phyloP scores from a whole-genome alignment of 2,329 filamentous ascomycete genomes.

The Beauveria australis region DNA sequence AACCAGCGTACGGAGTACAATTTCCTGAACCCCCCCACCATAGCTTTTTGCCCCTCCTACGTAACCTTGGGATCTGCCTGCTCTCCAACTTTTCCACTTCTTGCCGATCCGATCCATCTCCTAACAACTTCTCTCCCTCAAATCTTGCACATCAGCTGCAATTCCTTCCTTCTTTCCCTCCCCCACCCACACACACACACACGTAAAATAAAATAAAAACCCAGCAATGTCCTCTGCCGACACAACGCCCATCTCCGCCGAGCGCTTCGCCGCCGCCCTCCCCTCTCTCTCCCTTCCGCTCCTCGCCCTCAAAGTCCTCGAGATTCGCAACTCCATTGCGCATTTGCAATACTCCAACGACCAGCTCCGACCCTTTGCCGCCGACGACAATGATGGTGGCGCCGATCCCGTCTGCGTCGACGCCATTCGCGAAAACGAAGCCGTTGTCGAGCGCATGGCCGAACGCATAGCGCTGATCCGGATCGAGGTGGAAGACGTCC shows the following conservation, averaged over 20 bases:
- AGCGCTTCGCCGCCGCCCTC: conserved; percentile 59
- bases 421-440: conserved; percentile 64
- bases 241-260: conserved; percentile 50
- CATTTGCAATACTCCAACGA: conserved; percentile 69
- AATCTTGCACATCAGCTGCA: background rate
- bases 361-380: conserved; percentile 61
- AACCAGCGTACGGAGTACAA: background rate
- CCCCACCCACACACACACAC: background rate
- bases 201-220: background rate
- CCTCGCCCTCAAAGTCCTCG: conserved; percentile 66
- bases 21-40: background rate
- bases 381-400: conserved; percentile 24
- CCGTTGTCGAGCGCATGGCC: conserved; percentile 59
- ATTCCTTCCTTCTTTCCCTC: background rate
- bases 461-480: conserved; percentile 57
- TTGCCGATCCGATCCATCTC: background rate
- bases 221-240: conserved; percentile 50
- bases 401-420: conserved; percentile 50
- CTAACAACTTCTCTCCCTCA: background rate
- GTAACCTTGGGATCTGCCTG: background rate
- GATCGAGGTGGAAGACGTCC: conserved; percentile 50
- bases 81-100: background rate
- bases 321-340: conserved; percentile 65
- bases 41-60: background rate
- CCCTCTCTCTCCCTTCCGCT: conserved; percentile 55